Evolutionary conservation across 108 stramenopile species (phyloP).

Genomic region (Discostella pseudostelligera): DNA sequence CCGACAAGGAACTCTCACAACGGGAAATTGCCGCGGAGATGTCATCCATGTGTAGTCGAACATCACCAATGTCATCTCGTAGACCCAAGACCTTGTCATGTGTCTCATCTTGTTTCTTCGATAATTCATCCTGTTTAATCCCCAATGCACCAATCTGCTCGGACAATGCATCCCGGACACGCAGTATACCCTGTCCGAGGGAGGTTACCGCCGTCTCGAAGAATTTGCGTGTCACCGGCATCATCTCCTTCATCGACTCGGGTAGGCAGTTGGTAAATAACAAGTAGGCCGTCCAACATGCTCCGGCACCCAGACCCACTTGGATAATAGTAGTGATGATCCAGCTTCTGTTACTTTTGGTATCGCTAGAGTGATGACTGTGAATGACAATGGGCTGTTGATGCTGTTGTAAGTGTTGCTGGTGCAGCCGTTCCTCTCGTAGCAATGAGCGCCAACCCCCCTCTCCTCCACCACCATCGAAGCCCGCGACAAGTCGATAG

Average conservation of each 20-base stretch:
- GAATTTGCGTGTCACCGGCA: conserved; percentile 72
- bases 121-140: conserved; percentile 56
- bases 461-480: conserved; percentile 10
- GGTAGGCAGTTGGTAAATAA: conserved; percentile 59
- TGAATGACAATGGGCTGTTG: conserved; percentile 19
- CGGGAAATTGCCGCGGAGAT: conserved; percentile 41
- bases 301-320: conserved; percentile 35
- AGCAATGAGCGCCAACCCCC: conserved; percentile 1
- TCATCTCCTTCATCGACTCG: conserved; percentile 59
- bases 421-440: conserved; percentile 6
- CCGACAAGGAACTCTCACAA: conserved; percentile 38
- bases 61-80: conserved; percentile 46
- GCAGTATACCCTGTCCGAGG: conserved; percentile 62
- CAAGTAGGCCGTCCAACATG: conserved; percentile 69
- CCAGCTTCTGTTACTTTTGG: not conserved
- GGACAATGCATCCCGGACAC: conserved; percentile 59
- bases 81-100: conserved; percentile 53
- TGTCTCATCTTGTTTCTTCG: conserved; percentile 56
- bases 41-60: conserved; percentile 40
- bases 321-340: conserved; percentile 21
- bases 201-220: conserved; percentile 69
- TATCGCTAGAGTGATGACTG: conserved; percentile 3
- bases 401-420: not conserved
- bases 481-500: conserved; percentile 21
- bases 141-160: conserved; percentile 55